Conservation (phyloP, 192 early-diverging fungal genomes). For the Entomortierella parvispora region DNA sequence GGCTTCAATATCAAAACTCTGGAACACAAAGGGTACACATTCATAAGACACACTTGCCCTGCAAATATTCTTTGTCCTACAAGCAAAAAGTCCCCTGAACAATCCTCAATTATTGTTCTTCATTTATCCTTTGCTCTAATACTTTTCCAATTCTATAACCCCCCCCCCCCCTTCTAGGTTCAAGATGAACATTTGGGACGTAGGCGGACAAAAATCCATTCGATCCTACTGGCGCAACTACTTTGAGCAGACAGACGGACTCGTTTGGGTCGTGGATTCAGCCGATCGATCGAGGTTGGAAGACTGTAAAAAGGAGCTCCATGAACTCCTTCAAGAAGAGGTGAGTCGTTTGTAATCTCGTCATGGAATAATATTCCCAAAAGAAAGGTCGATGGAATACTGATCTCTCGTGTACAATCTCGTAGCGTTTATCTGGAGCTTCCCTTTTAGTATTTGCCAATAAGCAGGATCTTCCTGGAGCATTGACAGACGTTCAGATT, state of each 20-base stretch:
- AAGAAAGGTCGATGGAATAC: too few species aligned
- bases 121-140: background rate
- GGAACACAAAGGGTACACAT: constrained; percentile 78
- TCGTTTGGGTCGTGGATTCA: constrained; percentile 98
- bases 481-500: constrained; percentile 78
- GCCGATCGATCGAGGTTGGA: constrained; percentile 85
- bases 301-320: constrained; percentile 84
- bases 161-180: constrained; percentile 56
- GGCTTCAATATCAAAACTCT: constrained; percentile 99
- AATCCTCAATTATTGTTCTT: background rate
- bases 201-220: constrained; percentile 97
- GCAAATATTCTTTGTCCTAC: background rate
- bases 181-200: constrained; percentile 95
- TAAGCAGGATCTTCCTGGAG: constrained; percentile 95
- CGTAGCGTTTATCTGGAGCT: constrained; percentile 87
- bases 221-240: constrained; percentile 99
- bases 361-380: background rate
- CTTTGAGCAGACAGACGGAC: constrained; percentile 98
- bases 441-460: constrained; percentile 96
- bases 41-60: background rate
- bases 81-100: background rate
- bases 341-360: too few species aligned
- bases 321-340: constrained; percentile 88
- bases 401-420: background rate
- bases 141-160: background rate